A percentile compares a stretch with the other conserved stretches of the same genome.
Evolutionary conservation across 1,284 basidiomycete genomes (phyloP).

Genomic region (Salmacisia buchloeana): DNA sequence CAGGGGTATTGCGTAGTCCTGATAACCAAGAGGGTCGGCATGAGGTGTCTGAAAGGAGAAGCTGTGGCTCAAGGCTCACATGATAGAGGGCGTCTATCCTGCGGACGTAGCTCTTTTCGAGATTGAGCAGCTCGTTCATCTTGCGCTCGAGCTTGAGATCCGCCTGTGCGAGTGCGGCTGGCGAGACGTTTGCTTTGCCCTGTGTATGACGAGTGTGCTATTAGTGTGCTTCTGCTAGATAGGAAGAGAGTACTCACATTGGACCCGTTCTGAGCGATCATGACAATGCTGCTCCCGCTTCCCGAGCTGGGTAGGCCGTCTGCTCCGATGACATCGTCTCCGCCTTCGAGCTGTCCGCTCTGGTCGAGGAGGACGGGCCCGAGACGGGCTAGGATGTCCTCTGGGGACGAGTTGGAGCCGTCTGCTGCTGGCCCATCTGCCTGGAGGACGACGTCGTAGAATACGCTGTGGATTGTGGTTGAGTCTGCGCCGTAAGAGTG

Average conservation of each 20-base stretch:
- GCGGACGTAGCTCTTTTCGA: slow-evolving; percentile 44
- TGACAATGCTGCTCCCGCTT: slow-evolving; percentile 37
- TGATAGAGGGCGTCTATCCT: slow-evolving; percentile 39
- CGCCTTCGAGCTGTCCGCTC: slow-evolving; percentile 11
- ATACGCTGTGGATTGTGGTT: slow-evolving; percentile 9
- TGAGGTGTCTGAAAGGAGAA: not conserved
- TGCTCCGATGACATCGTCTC: not conserved
- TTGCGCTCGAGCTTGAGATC: slow-evolving; percentile 21
- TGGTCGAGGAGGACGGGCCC: slow-evolving; percentile 34
- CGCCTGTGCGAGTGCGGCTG: slow-evolving; percentile 18
- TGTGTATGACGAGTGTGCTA: not conserved
- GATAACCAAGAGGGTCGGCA: not conserved
- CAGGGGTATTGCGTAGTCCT: slow-evolving; percentile 76
- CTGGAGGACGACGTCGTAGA: slow-evolving; percentile 33
- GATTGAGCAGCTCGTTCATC: slow-evolving; percentile 44
- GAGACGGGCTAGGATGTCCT: slow-evolving; percentile 25
- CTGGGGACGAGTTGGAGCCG: not conserved
- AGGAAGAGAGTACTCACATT: not conserved
- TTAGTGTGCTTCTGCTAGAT: slow-evolving; percentile 8
- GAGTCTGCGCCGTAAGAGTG: slow-evolving; percentile 1
- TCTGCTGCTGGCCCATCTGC: slow-evolving; percentile 4
- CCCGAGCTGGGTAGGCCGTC: slow-evolving; percentile 20
- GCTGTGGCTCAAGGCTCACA: slow-evolving; percentile 7
- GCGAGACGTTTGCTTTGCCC: not conserved
- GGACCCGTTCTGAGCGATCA: slow-evolving; percentile 19